Evolutionary conservation across 1,284 basidiomycete species (phyloP).

Genomic region (Macrocybe sp.): DNA sequence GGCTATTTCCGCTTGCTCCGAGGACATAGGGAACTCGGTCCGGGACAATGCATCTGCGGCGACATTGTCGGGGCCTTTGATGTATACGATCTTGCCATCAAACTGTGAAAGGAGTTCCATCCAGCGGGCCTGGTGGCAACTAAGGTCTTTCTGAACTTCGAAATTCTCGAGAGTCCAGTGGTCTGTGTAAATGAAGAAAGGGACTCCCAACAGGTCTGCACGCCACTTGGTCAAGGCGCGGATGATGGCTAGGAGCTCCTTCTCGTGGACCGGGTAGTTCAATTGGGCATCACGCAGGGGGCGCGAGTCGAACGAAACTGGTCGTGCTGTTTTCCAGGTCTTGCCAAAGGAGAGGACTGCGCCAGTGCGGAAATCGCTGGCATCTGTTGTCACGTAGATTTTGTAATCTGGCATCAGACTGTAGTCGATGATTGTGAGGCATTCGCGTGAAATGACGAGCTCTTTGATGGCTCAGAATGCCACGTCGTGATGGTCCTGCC

Average conservation of each 20-base stretch:
- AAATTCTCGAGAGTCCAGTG: slow-evolving; percentile 30
- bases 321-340: no score
- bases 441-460: no score
- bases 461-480: no score
- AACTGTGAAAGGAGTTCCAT: slow-evolving; percentile 27
- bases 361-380: no score
- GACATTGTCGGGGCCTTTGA: slow-evolving; percentile 25
- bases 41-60: slow-evolving; percentile 26
- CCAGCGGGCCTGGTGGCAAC: slow-evolving; percentile 30
- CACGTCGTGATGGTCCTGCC: no score
- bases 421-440: no score
- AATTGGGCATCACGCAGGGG: slow-evolving; percentile 21
- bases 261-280: slow-evolving; percentile 33
- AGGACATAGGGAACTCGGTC: no score
- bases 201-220: slow-evolving; percentile 24
- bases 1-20: no score
- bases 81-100: slow-evolving; percentile 25
- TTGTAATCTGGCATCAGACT: no score
- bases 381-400: no score
- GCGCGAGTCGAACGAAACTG: no score
- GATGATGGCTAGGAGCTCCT: slow-evolving; percentile 30
- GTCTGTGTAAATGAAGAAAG: slow-evolving; percentile 31
- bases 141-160: slow-evolving; percentile 25
- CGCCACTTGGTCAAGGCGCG: slow-evolving; percentile 27
- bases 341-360: no score